phyloP scores from a whole-genome alignment of 805 yeast species.

The Candida quercuum region DNA sequence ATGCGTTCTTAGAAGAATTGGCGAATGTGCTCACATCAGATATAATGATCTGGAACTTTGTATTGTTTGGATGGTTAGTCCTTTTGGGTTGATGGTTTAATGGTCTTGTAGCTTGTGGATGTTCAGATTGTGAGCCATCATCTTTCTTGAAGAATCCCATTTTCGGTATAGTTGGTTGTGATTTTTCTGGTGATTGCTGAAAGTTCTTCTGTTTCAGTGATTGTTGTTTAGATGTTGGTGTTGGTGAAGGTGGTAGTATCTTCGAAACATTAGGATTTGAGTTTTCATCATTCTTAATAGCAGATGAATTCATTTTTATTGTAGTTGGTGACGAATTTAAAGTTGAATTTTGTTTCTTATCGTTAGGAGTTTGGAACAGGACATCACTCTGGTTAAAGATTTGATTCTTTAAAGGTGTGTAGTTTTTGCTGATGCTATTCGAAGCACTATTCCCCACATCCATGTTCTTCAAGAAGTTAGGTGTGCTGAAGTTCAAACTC shows the following conservation, averaged over 20 bases:
- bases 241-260: slow-evolving; percentile 20
- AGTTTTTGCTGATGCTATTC: slow-evolving; percentile 4
- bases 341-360: slow-evolving; percentile 11
- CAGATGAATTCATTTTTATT: slow-evolving; percentile 24
- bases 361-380: slow-evolving; percentile 18
- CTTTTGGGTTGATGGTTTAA: not conserved
- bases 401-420: slow-evolving; percentile 23
- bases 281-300: slow-evolving; percentile 15
- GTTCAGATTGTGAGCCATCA: not conserved
- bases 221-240: slow-evolving; percentile 17
- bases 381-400: slow-evolving; percentile 12
- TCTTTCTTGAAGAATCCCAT: slow-evolving; percentile 24
- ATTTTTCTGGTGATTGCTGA: not conserved
- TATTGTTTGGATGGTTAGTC: slow-evolving; percentile 1
- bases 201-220: not conserved
- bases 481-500: slow-evolving; percentile 21
- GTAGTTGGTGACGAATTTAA: slow-evolving; percentile 25
- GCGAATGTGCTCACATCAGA: slow-evolving; percentile 28
- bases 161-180: slow-evolving; percentile 15
- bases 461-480: slow-evolving; percentile 20
- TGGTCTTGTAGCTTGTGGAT: slow-evolving; percentile 1
- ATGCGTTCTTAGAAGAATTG: slow-evolving; percentile 4
- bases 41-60: slow-evolving; percentile 29
- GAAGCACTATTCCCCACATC: slow-evolving; percentile 7
- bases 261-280: not conserved